Conservation (phyloP, 2,329 filamentous ascomycete species). For the Xylariales sp. region DNA sequence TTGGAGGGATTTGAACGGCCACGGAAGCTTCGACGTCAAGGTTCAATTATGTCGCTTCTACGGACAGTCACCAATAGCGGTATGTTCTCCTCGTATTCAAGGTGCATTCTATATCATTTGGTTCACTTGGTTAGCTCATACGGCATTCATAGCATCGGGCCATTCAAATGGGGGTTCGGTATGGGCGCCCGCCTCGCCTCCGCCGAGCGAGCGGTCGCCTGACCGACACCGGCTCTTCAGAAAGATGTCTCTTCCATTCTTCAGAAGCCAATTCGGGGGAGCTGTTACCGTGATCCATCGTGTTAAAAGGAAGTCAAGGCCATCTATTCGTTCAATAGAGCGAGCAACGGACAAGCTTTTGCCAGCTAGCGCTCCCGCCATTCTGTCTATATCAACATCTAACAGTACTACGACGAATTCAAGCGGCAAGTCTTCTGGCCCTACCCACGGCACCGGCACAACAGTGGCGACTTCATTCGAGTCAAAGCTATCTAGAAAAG, state of each 20-base stretch:
- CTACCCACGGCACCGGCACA: conserved; percentile 46
- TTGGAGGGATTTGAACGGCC: conserved; percentile 43
- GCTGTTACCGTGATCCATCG: conserved; percentile 57
- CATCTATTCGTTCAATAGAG: conserved; percentile 52
- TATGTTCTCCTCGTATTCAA: conserved; percentile 31
- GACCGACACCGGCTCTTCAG: conserved; percentile 45
- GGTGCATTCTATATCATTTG: neutral
- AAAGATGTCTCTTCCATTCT: conserved; percentile 56
- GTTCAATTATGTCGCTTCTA: conserved; percentile 57
- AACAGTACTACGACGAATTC: conserved; percentile 49
- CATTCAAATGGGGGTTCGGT: conserved; percentile 40
- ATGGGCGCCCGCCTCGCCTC: conserved; percentile 44
- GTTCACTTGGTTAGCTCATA: conserved; percentile 26
- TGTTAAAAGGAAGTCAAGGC: conserved; percentile 53
- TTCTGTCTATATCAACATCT: conserved; percentile 38
- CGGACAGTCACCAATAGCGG: conserved; percentile 57
- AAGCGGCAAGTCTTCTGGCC: conserved; percentile 46
- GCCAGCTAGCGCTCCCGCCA: conserved; percentile 42
- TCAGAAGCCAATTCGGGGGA: conserved; percentile 54
- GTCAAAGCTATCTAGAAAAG: conserved; percentile 54
- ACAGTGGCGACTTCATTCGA: conserved; percentile 56
- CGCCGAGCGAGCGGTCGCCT: conserved; percentile 36
- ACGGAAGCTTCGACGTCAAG: conserved; percentile 55
- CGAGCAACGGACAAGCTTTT: conserved; percentile 43
- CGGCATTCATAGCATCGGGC: conserved; percentile 41